Base-by-base conservation (phyloP, 2,329 filamentous ascomycete genomes). In the Cladophialophora immunda region DNA sequence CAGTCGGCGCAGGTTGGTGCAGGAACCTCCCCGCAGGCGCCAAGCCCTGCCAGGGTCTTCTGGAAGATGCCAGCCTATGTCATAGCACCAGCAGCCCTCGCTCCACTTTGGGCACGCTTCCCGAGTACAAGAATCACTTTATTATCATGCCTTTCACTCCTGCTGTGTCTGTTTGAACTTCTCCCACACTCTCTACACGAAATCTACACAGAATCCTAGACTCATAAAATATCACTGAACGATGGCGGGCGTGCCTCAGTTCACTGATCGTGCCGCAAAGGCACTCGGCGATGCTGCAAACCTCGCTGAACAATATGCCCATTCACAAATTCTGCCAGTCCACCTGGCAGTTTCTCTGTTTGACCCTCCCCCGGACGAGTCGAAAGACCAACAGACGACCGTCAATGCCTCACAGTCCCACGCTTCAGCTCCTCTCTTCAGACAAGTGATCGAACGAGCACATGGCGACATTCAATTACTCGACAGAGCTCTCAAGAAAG, bases 231-330 rank as follows among this genome's bases (percentile, higher is more conserved):
- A 22, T 67, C 59, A 56, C 41, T 62, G 60, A 67, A 69, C 68
- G 50, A 70, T 70, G 58, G 69, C 67, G 63, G 52, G 89, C 60
- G 66, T 56, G 62, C 69, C 90, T 62, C 77, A 96, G 78, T 97
- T 97, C 78, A 99, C 95, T 72, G 94, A 98, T 81, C 86, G 92
- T 81, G 95, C 92, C 72, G 92, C 94, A 78, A 92, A 94, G 83
- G 92, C 94, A 75, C 86, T 99, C 77, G 88, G 92, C 75, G 93
- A 97, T 79, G 92, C 94, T 79, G 94, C 95, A 85, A 85, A 87
- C 67, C 86, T 98, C 74, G 93, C 94, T 72, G 89, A 93, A 79
- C 90, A 95, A 82, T 97, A 98, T 78, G 88, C 89, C 45, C 95
- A 99, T 82, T 90, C 93, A 47, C 94, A 99, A 80, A 88, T 98